phyloP scores from a whole-genome alignment of 805 yeast genomes.

The Myxozyma vanderwaltii region DNA sequence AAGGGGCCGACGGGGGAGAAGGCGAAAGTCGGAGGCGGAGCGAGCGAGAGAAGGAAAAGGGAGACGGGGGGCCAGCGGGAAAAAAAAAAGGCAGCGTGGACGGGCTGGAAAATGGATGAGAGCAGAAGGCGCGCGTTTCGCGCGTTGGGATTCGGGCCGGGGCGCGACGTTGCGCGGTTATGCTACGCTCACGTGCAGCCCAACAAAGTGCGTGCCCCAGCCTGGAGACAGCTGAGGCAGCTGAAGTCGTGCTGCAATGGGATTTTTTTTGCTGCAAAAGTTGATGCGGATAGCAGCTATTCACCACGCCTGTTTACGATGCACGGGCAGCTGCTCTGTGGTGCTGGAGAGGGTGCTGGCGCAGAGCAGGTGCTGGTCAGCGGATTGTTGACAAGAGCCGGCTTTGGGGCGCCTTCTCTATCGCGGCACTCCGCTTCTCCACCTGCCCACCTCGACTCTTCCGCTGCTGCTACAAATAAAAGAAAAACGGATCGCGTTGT shows the following conservation, averaged over 20 bases:
- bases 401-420: too few relatives aligned
- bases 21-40: conserved; percentile 9
- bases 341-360: too few relatives aligned
- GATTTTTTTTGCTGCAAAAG: neutral
- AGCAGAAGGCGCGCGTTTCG: conserved; percentile 12
- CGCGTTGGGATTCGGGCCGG: conserved; percentile 9
- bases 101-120: neutral
- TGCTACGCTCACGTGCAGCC: conserved; percentile 1
- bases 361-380: too few relatives aligned
- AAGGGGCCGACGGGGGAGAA: conserved; percentile 1
- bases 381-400: neutral
- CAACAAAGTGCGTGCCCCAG: conserved; percentile 4
- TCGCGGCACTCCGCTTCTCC: too few relatives aligned
- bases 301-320: too few relatives aligned
- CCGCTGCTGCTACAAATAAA: too few relatives aligned
- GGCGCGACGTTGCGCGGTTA: neutral
- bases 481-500: neutral
- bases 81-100: neutral
- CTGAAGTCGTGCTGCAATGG: neutral
- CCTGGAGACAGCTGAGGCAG: neutral
- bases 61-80: conserved; percentile 9
- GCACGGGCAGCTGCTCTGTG: too few relatives aligned
- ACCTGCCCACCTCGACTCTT: too few relatives aligned
- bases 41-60: neutral
- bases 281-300: too few relatives aligned